Evolutionary conservation across 2,329 filamentous ascomycete genomes (phyloP), one percentile per base, ranked within the genome.

Genomic region (Aureobasidium musti): DNA sequence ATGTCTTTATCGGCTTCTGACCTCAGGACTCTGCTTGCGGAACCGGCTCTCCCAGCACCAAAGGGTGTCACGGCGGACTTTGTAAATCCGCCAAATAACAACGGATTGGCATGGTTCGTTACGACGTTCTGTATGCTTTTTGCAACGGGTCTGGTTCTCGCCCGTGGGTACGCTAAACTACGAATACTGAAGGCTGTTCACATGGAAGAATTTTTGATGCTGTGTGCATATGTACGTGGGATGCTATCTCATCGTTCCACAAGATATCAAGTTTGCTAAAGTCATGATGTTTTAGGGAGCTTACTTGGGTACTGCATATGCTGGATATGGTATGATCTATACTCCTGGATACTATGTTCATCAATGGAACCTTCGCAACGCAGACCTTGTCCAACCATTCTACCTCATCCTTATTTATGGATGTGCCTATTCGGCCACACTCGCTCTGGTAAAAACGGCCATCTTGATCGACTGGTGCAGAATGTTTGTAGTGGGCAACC

Each of bases 281-380:
- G 17, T 21, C 19, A 43, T 14, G 30, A 26, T 19, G 5, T n/a
- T 35, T 7, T 19, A 59, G 54, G 54, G 33, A 59, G 54, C 35
- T 2, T 59, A 59, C 54, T 59, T 35, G 14, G 14, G 33, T 19
- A 59, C 54, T 11, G 54, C 54, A 17, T 59, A 59, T 23, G 54
- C 54, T 17, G 54, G 35, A 2, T 59, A 59, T n/a, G 41, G 23
- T 35, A 39, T 59, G 54, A 59, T 59, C 7, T 30, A 19, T 43
- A 41, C 35, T 11, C 54, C 54, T 26, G 54, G 54, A 8, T 59
- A 59, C 54, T 59, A 43, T 43, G 54, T 59, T 17, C 54, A 59
- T 43, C 35, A 59, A 28, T 59, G 54, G 54, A 26, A 59, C n/a
- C 35, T 59, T 26, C 21, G 35, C 19, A 59, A 59, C 21, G 21